Base-by-base conservation (phyloP, 225 moss, liverwort and hornwort species). In the Marchantia paleacea region DNA sequence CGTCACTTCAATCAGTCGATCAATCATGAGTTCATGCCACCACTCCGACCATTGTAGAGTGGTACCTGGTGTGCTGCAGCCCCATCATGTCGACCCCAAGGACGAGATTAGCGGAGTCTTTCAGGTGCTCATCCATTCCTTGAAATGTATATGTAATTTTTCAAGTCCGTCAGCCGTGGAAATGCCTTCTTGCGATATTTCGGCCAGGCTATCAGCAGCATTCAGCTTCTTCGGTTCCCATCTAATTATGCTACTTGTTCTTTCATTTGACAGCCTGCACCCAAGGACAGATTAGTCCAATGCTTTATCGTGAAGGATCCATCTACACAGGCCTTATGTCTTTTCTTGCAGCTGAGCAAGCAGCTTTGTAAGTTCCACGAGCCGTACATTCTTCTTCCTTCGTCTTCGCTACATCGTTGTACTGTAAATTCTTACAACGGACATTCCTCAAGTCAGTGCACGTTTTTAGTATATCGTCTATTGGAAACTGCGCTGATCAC, bases 221-320 rank as follows among this genome's bases (percentile, higher is more conserved):
- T 39, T 39, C 39, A 39, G 39, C 5, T 39, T 39, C 39, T 39
- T 39, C 39, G 39, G 39, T 39, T 39, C 39, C 39, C 39, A 2
- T 39, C 39, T 39, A 39, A 39, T 39, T 5, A 39, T 39, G 4
- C 14, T 57, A 2, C 8, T 57, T 57, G 57, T 52, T 7, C 52
- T 51, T 24, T 22, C 69, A 74, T 77, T 62, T 20, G 10, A 30
- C 76, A 78, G 78, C 78, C 78, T 60, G 78, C 78, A 28, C 78
- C 78, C 15, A 78, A 66, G 78, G 78, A 78, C 65, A 78, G 78
- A 65, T 52, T 78, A 18, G 78, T 78, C 49, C 78, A 78, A 55
- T 78, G 78, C 78, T 78, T 78, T 52, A 78, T 78, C 52, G 63
- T 78, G 6, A 78, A 66, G 60, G 78, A 78, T 63, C 64, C 78